Conservation (phyloP, 129 eudicot species). For the Sambucus nigra region DNA sequence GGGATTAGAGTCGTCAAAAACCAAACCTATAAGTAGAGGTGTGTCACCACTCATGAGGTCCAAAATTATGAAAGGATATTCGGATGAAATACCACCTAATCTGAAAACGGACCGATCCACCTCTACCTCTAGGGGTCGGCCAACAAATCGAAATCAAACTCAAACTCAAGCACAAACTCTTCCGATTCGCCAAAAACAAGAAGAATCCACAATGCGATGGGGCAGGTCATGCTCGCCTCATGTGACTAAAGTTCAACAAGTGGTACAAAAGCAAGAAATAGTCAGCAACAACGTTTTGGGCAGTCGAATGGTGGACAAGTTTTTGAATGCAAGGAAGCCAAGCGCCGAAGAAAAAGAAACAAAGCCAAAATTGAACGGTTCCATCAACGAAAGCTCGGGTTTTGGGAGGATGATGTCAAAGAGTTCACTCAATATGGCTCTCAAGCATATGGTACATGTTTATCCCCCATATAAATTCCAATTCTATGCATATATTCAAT, state of each 20-base stretch:
- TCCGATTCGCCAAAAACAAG: constrained; percentile 10
- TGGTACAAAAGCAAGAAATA: constrained; percentile 22
- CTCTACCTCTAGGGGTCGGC: constrained; percentile 43
- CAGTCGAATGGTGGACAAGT: constrained; percentile 69
- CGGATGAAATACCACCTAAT: constrained; percentile 49
- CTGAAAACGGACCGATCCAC: constrained; percentile 36
- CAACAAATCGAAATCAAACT: constrained; percentile 12
- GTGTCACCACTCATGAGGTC: constrained; percentile 44
- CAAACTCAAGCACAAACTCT: neutral
- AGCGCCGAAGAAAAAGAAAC: constrained; percentile 29
- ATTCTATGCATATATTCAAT: too few relatives aligned
- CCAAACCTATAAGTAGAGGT: constrained; percentile 39
- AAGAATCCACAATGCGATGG: constrained; percentile 8
- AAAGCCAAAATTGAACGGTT: constrained; percentile 24
- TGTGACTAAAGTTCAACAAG: constrained; percentile 50
- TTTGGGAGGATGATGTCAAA: constrained; percentile 49
- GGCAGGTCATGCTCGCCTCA: constrained; percentile 69
- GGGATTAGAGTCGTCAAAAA: constrained; percentile 12
- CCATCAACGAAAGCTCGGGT: constrained; percentile 49
- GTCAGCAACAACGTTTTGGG: constrained; percentile 34
- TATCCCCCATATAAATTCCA: neutral
- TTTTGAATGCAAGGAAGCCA: constrained; percentile 51
- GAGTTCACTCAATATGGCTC: constrained; percentile 38
- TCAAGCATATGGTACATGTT: constrained; percentile 32
- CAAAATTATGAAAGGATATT: constrained; percentile 27